Conservation (phyloP, 306 rosid species). For the Trifolium dubium region DNA sequence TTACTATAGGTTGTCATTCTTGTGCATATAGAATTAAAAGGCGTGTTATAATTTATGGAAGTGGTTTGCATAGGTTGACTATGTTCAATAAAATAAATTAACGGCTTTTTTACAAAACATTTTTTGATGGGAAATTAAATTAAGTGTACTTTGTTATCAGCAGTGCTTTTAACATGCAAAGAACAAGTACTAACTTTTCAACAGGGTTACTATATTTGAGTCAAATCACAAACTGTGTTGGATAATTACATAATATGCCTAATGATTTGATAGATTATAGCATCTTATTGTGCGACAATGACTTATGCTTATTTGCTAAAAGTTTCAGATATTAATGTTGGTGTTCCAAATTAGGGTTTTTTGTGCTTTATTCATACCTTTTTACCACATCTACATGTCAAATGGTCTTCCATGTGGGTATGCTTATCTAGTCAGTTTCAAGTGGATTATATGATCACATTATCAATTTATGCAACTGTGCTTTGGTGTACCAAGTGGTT, state of each 20-base stretch:
- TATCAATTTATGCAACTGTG: not conserved
- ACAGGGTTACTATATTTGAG: not conserved
- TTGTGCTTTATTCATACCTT: not conserved
- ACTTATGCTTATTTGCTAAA: slow-evolving; percentile 5
- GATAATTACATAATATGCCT: not conserved
- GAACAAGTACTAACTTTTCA: not conserved
- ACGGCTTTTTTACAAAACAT: not conserved
- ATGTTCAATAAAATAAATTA: not conserved
- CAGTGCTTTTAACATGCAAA: slow-evolving; percentile 2
- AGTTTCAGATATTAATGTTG: not conserved
- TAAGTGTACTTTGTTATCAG: not conserved
- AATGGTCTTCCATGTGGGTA: not conserved
- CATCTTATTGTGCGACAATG: not conserved
- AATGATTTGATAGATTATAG: not conserved
- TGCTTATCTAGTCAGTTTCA: slow-evolving; percentile 1
- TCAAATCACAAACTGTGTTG: not conserved
- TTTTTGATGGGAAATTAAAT: slow-evolving; percentile 2
- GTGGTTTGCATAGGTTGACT: not conserved
- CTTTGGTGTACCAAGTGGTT: slow-evolving; percentile 16
- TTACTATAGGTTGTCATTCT: slow-evolving; percentile 9
- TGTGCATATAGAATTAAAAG: not conserved
- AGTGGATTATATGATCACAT: slow-evolving; percentile 11
- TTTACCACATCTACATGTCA: not conserved
- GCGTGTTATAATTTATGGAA: not conserved
- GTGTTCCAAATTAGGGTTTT: not conserved